These are phyloP conservation scores for Dalbergia oliveri DNA, from an alignment of 306 rosid genomes.

Conservation along the genomic window DNA sequence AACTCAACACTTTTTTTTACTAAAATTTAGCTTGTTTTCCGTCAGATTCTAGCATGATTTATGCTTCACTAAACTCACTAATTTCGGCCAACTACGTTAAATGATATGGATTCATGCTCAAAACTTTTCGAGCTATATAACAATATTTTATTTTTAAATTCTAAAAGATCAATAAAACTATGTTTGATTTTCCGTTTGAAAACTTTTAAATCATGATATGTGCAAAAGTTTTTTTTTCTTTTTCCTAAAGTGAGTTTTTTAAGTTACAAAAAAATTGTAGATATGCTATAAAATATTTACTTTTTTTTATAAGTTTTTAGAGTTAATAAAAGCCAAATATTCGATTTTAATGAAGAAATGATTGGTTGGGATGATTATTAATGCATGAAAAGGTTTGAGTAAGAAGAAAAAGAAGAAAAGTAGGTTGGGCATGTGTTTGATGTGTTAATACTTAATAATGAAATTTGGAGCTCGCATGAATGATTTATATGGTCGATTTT, in stretches of 20 bases:
- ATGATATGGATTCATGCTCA: neutral
- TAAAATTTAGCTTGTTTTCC: neutral
- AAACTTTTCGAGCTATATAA: neutral
- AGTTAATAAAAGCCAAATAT: neutral
- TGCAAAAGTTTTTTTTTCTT: neutral
- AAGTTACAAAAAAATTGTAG: too few species aligned
- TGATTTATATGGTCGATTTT: too few species aligned
- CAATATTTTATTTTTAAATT: neutral
- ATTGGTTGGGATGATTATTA: slow-evolving; percentile 15
- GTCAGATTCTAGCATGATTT: neutral
- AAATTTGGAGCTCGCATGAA: too few species aligned
- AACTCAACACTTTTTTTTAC: neutral
- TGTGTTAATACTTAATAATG: slow-evolving; percentile 6
- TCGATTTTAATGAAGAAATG: neutral
- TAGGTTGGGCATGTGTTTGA: neutral
- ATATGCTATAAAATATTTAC: too few species aligned
- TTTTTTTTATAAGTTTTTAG: too few species aligned
- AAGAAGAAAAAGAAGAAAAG: neutral
- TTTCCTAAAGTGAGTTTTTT: too few species aligned
- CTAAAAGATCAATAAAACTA: too few species aligned
- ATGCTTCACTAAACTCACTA: neutral
- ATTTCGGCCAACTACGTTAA: neutral
- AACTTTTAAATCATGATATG: neutral
- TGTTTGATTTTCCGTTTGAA: too few species aligned
- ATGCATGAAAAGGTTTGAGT: slow-evolving; percentile 26